phyloP scores from a whole-genome alignment of 2,329 filamentous ascomycete species.

The Emergomyces pasteurianus region DNA sequence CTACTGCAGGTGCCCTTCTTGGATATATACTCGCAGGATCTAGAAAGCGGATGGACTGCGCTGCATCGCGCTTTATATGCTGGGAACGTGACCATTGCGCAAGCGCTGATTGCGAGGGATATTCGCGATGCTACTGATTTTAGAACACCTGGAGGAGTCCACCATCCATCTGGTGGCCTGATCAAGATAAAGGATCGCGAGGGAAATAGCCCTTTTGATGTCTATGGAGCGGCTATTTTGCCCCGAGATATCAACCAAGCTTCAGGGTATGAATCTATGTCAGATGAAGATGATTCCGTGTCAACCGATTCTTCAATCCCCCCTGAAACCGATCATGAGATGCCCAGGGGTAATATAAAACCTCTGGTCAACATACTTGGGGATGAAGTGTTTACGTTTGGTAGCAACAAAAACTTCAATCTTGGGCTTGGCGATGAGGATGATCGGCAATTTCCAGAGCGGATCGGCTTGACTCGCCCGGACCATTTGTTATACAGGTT shows the following conservation, averaged over 20 bases:
- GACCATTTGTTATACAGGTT: conserved; percentile 64
- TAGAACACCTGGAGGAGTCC: conserved; percentile 42
- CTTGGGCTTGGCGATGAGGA: conserved; percentile 92
- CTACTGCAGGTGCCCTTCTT: conserved; percentile 70
- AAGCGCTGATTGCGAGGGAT: conserved; percentile 69
- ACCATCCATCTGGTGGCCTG: conserved; percentile 56
- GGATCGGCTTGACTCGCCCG: conserved; percentile 63
- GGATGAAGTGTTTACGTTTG: conserved; percentile 86
- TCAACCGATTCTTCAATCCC: conserved; percentile 34
- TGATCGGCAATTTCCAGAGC: conserved; percentile 86
- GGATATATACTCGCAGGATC: conserved; percentile 78
- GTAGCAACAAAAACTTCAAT: conserved; percentile 90
- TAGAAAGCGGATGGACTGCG: conserved; percentile 91
- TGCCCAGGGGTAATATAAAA: conserved; percentile 15
- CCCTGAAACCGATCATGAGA: conserved; percentile 33
- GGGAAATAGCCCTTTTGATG: conserved; percentile 85
- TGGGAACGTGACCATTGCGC: conserved; percentile 77
- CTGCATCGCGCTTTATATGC: conserved; percentile 83
- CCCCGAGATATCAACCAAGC: conserved; percentile 50
- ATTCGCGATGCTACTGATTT: conserved; percentile 53
- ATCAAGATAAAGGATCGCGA: conserved; percentile 95
- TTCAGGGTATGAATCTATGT: conserved; percentile 26
- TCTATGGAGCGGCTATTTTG: conserved; percentile 80
- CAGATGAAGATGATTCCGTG: conserved; percentile 32
- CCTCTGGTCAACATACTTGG: conserved; percentile 41